Evolutionary conservation across 495 filamentous ascomycete genomes (phyloP).

Genomic region (Neurospora sp.): DNA sequence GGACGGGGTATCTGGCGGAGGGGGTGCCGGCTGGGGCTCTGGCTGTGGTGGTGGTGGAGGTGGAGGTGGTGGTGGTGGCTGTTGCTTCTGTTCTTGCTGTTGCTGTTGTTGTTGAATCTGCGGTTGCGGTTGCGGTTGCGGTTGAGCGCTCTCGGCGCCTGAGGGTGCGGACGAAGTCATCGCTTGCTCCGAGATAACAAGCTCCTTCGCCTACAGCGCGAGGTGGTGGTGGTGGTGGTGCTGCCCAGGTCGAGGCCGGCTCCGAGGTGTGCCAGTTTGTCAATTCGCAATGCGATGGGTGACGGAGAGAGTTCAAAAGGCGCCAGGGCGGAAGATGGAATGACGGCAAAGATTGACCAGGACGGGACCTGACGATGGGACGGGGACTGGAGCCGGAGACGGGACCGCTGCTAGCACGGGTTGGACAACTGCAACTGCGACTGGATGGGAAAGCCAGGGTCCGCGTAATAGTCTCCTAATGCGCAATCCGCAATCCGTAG

Average conservation of each 20-base stretch:
- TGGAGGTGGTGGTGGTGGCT: not conserved
- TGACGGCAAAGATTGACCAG: not conserved
- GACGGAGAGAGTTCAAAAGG: not conserved
- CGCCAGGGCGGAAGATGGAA: not conserved
- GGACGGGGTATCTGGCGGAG: not conserved
- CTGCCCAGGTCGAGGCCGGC: constrained; percentile 3
- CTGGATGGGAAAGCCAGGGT: not conserved
- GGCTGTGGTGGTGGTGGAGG: not conserved
- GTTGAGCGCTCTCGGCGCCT: constrained; percentile 6
- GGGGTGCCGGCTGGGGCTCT: not conserved
- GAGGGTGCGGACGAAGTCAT: constrained; percentile 26
- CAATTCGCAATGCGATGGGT: not conserved
- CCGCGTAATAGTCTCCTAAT: not conserved
- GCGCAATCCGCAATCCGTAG: not conserved
- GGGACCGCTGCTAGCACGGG: not conserved
- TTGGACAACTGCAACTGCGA: not conserved
- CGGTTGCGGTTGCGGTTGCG: not conserved
- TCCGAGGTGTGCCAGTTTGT: not conserved
- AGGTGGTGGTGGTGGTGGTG: not conserved
- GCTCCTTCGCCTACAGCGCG: constrained; percentile 24
- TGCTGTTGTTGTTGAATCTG: not conserved
- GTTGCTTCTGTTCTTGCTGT: not conserved
- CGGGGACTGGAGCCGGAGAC: not conserved
- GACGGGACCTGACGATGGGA: not conserved
- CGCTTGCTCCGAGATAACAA: constrained; percentile 19